Evolutionary conservation across 192 early-diverging fungal genomes (phyloP), one percentile per base, ranked within the genome.

Genomic region (Phlyctochytrium bullatum): DNA sequence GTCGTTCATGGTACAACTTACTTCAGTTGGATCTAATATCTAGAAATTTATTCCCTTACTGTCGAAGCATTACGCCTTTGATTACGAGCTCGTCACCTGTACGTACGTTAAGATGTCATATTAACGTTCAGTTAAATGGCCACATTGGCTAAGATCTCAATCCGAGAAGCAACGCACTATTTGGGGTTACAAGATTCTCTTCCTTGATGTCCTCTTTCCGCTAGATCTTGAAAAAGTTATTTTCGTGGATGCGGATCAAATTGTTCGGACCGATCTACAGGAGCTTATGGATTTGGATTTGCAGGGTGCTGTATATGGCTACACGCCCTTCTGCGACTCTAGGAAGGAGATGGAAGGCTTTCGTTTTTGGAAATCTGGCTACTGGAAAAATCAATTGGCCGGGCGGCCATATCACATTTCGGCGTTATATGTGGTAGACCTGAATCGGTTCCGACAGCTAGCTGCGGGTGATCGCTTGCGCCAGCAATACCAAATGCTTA

Each of bases 111-210:
- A 12, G 1, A 3, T 34, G 31, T 24, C 20, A 29, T 27, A 61
- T 29, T 53, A 4, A 0, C 17, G 24, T 62, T 70, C 1, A 23
- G 77, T 97, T 79, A 97, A 95, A 67, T 99, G 97, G 97, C 97
- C 97, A 20, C 89, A 93, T 40, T 99, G 95, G 95, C 82, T 99
- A 28, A 84, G 92, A 51, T 74, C 83, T 27, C 93, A 97, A 76
- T 91, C 86, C 0, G 95, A 96, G 71, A 97, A 97, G 72, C 95
- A 99, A 78, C 77, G 97, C 30, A 96, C 89, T 0, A 99, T 99
- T 65, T 99, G 97, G 97, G 97, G 93, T 58, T 99, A 97, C 83
- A 99, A 99, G 80, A 97, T 99, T 61, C 79, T 99, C 70, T 99
- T 97, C 78, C 78, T 99, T 64, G 97, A 99, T 74, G 95, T 97